Evolutionary conservation across 1,284 basidiomycete species (phyloP), one percentile per base, ranked within the genome.

Genomic region (Tausonia pullulans): DNA sequence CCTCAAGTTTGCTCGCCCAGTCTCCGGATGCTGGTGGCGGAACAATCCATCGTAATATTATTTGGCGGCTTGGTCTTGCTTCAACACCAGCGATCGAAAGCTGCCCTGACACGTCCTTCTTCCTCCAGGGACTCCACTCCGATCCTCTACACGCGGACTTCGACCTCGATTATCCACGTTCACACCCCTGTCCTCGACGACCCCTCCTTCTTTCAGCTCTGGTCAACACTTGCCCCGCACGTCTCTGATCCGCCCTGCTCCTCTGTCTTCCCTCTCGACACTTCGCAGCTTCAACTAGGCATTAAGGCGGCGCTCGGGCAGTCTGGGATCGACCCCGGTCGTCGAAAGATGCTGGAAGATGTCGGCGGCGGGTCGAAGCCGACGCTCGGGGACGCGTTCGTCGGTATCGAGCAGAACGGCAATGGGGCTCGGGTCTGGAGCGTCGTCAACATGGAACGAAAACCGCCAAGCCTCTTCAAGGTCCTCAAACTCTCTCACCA

Each of bases 101-200:
- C n/a, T 43, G 66, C 73, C 13, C 81, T 88, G 48, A 79, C 80
- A 53, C 87, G 88, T 75, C 84, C 87, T 45, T 10, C 45, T 56
- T n/a, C n/a, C 82, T 84, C 81, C 83, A 16, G 78, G 88, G 87
- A 88, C 43, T 16, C 41, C 10, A 58, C 52, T 71, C 78, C 86
- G 1, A 83, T 87, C 60, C 77, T 92, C 1, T 88, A 86, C 72
- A 90, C 88, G 41, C 79, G 86, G 59, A 90, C 89, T 16, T 79
- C 80, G 14, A 86, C 90, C 71, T 82, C 86, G 4, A 83, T 83
- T 3, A 74, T 94, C 45, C 85, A 91, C 40, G 83, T 96, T 71
- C 95, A 91, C 75, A 79, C 88, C 41, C 87, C 91, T 4, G 87
- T 96, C 16, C 78, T 96, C 40, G 93, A 96, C 75, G 84, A 86